Base-by-base conservation (phyloP, 2,329 filamentous ascomycete genomes). In the Stenocarpella maydis region DNA sequence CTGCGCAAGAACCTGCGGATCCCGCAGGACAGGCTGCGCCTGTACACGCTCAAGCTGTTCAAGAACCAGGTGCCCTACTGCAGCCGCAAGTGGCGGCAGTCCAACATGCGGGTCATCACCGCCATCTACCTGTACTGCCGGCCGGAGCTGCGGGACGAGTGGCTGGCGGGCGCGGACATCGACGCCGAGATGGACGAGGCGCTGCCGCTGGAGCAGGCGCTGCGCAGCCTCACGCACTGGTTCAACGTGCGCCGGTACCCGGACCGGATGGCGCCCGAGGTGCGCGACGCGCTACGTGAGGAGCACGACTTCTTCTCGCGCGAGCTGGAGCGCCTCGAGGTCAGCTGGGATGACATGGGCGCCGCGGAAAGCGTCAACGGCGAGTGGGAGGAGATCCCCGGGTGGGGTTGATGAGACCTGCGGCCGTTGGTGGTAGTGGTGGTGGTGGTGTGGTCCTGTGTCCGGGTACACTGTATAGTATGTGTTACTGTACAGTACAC, bases 51-150 rank as follows among this genome's bases (percentile, higher is more conserved):
- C 74, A 99, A 99, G 81, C 87, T 99, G 0, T 98, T 98, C 90
- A 99, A 99, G 81, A 96, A 94, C 71, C 96, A 99, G 80, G 96
- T 99, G 5, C 96, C 96, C 1, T 99, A 97, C 84, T 98, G 95
- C 80, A 95, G 96, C 26, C 91, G 96, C 52, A 99, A 99, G 82
- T 99, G 96, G 96, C 91, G 96, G 17, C 96, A 98, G 82, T 91
- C 90, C 74, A 98, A 99, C 80, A 99, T 99, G 96, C 92, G 95
- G 67, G 95, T 98, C 76, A 99, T 99, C 77, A 99, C 96, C 0
- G 94, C 95, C 4, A 93, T 99, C 1, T 99, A 98, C 80, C 85
- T 99, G 60, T 93, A 97, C 81, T 97, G 95, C 77, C 88, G 94
- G 9, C 95, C 95, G 0, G 95, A 98, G 79, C 85, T 99, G 54